Base-by-base conservation (phyloP, 1,284 basidiomycete species). In the Filobasidium uniguttulatum region DNA sequence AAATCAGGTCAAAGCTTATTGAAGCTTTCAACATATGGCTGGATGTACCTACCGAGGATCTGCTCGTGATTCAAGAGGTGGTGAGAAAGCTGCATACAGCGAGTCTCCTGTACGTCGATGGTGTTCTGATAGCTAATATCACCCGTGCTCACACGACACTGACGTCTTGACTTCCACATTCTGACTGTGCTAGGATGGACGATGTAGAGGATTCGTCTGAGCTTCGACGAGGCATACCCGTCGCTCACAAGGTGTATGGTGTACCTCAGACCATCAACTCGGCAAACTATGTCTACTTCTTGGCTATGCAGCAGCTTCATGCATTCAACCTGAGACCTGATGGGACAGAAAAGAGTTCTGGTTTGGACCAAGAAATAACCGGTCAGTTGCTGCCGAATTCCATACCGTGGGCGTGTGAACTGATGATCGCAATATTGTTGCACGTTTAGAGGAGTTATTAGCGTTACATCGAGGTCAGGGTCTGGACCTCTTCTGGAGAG, bases 151-250 rank as follows among this genome's bases (percentile, higher is more conserved):
- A n/a, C 37, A 33, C 9, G 31, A 33, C 31, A n/a, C 31, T 33
- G 9, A 33, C 31, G 31, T 9, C 12, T 20, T 41, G 25, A 19
- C 2, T 10, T 29, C 26, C 19, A 15, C 44, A 15, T 23, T 29
- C 40, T 38, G 29, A 38, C 41, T 38, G 19, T 49, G 37, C 41
- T 61, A 90, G 87, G 57, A 81, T 99, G 61, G 94, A 98, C 65
- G 94, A 99, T 64, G 93, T 99, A 33, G 89, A 99, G 68, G 94
- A 99, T 62, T 85, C 86, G 57, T 88, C 89, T 0, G 85, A 91
- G 59, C 74, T 98, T 23, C 75, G 94, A 8, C 71, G 91, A 50
- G 91, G 93, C 0, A 75, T 80, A 22, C 94, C 86, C 36, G 90
- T 93, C 14, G 81, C 88, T 0, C 91, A 98, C 71, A 87, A 85